phyloP scores from a whole-genome alignment of 2,329 filamentous ascomycete species.

The Xylaria sp. region DNA sequence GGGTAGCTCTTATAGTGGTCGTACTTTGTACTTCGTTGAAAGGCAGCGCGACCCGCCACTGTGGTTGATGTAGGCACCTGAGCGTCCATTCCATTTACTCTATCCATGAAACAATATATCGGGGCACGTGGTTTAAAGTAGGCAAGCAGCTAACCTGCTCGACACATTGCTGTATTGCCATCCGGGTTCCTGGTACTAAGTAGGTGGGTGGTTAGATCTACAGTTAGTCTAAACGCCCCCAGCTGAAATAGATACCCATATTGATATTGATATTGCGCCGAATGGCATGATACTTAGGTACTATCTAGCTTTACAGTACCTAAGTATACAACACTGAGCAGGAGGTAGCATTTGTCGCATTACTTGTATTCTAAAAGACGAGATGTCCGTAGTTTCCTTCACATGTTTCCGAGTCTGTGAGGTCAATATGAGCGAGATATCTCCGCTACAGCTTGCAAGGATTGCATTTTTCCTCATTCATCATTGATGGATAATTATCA shows the following conservation, averaged over 20 bases:
- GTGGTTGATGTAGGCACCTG: background rate
- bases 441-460: background rate
- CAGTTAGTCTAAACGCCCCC: no score
- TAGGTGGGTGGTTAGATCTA: background rate
- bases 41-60: constrained; percentile 6
- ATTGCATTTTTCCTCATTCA: background rate
- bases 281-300: no score
- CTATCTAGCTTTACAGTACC: no score
- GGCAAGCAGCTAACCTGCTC: constrained; percentile 9
- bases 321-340: no score
- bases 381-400: background rate
- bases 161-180: background rate
- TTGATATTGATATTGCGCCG: no score
- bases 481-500: background rate
- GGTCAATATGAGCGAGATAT: constrained; percentile 27
- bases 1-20: constrained; percentile 11
- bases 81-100: background rate
- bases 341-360: no score
- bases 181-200: background rate
- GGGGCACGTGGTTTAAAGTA: background rate
- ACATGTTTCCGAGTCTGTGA: background rate
- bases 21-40: background rate
- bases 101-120: no score
- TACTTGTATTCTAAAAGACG: no score
- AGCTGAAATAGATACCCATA: no score